Evolutionary conservation across 139 green algal species (phyloP).

Genomic region (Coelastrella sp.): DNA sequence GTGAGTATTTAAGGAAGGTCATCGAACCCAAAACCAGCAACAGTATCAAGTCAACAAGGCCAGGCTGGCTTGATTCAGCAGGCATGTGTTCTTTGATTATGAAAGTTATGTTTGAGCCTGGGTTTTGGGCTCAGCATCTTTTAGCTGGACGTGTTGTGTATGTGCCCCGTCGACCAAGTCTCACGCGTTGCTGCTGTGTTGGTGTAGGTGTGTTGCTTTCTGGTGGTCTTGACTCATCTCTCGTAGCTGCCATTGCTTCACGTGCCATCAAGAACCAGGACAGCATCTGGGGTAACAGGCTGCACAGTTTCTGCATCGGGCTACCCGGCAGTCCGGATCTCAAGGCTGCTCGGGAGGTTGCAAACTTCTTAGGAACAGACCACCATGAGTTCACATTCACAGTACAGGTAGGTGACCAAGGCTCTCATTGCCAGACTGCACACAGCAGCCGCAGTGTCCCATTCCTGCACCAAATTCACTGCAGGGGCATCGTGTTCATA

Average conservation of each 20-base stretch:
- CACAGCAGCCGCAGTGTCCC: no score
- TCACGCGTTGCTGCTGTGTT: neutral
- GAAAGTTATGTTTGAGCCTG: no score
- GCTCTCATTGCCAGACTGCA: no score
- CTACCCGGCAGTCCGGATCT: conserved; percentile 94
- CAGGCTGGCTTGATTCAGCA: no score
- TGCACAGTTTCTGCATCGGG: conserved; percentile 95
- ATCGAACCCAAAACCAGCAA: neutral
- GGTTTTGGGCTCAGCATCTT: no score
- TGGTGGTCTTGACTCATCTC: conserved; percentile 93
- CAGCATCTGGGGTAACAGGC: conserved; percentile 63
- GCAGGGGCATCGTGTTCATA: neutral
- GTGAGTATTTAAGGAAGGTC: conserved; percentile 29
- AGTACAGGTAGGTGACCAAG: conserved; percentile 70
- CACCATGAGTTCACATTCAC: conserved; percentile 99
- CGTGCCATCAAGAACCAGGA: conserved; percentile 50
- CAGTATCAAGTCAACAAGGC: no score
- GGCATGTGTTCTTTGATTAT: no score
- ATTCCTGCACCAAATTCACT: neutral
- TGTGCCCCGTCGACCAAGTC: no score
- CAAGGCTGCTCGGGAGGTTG: conserved; percentile 88
- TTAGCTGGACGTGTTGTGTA: no score
- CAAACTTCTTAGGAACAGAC: conserved; percentile 91
- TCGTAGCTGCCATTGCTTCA: conserved; percentile 89
- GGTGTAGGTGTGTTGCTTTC: conserved; percentile 90